These are phyloP conservation scores for Skeletonema marinoi DNA, from an alignment of 108 stramenopile species.

Conservation along the genomic window DNA sequence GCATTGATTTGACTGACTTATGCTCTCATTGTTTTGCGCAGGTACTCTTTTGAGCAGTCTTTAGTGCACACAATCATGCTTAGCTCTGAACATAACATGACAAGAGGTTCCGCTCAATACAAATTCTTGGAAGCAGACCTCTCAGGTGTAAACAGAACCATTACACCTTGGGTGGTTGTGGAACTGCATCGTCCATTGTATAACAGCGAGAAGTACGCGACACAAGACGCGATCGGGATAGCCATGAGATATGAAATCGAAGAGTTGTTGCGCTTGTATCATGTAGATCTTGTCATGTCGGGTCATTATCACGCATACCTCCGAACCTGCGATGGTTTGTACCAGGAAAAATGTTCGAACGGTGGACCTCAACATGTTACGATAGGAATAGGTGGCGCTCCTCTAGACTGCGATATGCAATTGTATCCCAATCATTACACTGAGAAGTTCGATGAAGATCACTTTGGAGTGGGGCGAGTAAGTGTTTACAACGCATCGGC, in stretches of 20 bases:
- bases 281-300: constrained; percentile 74
- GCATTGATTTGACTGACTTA: background rate
- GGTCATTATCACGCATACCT: constrained; percentile 85
- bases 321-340: constrained; percentile 70
- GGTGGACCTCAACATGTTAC: constrained; percentile 71
- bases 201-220: constrained; percentile 28
- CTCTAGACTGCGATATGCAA: constrained; percentile 11
- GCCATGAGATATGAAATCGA: constrained; percentile 73
- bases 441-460: constrained; percentile 16
- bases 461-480: constrained; percentile 44
- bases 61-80: constrained; percentile 73
- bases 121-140: constrained; percentile 65
- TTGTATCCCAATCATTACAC: constrained; percentile 22
- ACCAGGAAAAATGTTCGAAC: constrained; percentile 44
- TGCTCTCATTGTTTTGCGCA: constrained; percentile 10
- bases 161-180: constrained; percentile 85
- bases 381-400: constrained; percentile 62
- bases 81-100: constrained; percentile 71
- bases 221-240: constrained; percentile 47
- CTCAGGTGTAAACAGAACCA: constrained; percentile 52
- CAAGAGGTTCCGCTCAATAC: constrained; percentile 67
- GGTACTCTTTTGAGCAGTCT: constrained; percentile 64
- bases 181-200: constrained; percentile 86
- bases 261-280: constrained; percentile 56
- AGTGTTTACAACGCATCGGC: constrained; percentile 36